Percentiles rank a stretch among this genome's conserved stretches.
Evolutionary conservation across 345 rosid genomes (phyloP).

Genomic region (Gossypium bickii): DNA sequence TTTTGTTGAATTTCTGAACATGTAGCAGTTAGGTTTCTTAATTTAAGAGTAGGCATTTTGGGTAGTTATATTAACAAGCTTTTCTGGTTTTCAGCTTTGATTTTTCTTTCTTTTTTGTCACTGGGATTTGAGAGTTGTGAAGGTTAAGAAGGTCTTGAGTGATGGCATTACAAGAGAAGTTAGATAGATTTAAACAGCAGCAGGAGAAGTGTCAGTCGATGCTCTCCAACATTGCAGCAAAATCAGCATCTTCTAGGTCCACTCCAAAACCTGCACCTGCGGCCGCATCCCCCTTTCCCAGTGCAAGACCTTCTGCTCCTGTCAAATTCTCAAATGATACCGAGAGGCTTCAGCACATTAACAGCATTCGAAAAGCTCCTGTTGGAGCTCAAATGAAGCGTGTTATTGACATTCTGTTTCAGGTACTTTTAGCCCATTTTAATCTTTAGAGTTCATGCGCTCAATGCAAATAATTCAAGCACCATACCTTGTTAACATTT

Average conservation of each 20-base stretch:
- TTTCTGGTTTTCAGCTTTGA: neutral
- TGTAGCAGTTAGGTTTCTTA: neutral
- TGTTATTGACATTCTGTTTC: slow-evolving; percentile 45
- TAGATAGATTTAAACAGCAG: slow-evolving; percentile 67
- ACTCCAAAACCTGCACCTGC: slow-evolving; percentile 20
- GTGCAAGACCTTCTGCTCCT: slow-evolving; percentile 42
- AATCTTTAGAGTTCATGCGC: neutral
- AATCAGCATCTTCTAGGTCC: slow-evolving; percentile 36
- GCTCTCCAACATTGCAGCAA: slow-evolving; percentile 55
- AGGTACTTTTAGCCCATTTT: slow-evolving; percentile 1
- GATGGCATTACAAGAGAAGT: slow-evolving; percentile 67
- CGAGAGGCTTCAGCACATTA: slow-evolving; percentile 27
- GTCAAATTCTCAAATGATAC: slow-evolving; percentile 67
- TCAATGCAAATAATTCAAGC: neutral
- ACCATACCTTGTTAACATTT: neutral
- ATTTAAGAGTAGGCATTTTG: neutral
- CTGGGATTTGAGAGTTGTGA: neutral
- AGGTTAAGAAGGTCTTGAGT: neutral
- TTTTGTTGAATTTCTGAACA: neutral
- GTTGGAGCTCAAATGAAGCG: slow-evolving; percentile 92
- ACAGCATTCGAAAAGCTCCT: slow-evolving; percentile 50
- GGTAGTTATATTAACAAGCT: neutral
- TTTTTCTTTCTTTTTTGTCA: neutral
- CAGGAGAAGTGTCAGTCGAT: slow-evolving; percentile 69
- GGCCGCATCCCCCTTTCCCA: slow-evolving; percentile 29